Evolutionary conservation across 768 basidiomycete genomes (phyloP).

Genomic region (Pleurotus tuoliensis): DNA sequence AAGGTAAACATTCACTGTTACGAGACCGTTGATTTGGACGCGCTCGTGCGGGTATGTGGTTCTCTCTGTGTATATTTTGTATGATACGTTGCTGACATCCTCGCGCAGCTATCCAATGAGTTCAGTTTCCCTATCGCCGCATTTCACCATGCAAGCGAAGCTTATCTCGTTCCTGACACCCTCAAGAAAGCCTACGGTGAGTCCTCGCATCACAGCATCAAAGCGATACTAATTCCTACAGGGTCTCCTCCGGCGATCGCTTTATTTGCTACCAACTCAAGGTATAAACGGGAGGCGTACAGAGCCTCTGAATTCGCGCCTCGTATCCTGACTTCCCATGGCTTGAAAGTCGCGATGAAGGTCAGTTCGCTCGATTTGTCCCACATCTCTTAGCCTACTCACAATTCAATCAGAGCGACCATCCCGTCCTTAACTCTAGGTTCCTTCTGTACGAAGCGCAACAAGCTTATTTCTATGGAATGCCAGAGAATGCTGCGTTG

Average conservation of each 20-base stretch:
- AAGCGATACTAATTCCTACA: slow-evolving; percentile 10
- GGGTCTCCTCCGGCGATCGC: slow-evolving; percentile 70
- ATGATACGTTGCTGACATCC: not conserved
- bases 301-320: slow-evolving; percentile 78
- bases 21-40: slow-evolving; percentile 67
- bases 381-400: not conserved
- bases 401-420: slow-evolving; percentile 49
- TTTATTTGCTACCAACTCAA: slow-evolving; percentile 57
- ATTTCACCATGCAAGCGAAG: slow-evolving; percentile 78
- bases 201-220: slow-evolving; percentile 8
- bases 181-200: slow-evolving; percentile 67
- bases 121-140: slow-evolving; percentile 72
- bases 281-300: slow-evolving; percentile 72
- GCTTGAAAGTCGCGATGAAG: slow-evolving; percentile 76
- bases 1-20: slow-evolving; percentile 58
- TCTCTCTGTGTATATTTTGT: not conserved
- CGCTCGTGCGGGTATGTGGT: slow-evolving; percentile 51
- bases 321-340: slow-evolving; percentile 61
- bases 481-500: slow-evolving; percentile 66
- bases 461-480: slow-evolving; percentile 77
- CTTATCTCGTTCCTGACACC: slow-evolving; percentile 80
- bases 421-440: slow-evolving; percentile 63
- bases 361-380: slow-evolving; percentile 19
- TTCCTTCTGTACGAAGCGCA: slow-evolving; percentile 83
- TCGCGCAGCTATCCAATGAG: slow-evolving; percentile 47